Base-by-base conservation (phyloP, 352 stramenopile genomes). In the Globisporangium irregulare region DNA sequence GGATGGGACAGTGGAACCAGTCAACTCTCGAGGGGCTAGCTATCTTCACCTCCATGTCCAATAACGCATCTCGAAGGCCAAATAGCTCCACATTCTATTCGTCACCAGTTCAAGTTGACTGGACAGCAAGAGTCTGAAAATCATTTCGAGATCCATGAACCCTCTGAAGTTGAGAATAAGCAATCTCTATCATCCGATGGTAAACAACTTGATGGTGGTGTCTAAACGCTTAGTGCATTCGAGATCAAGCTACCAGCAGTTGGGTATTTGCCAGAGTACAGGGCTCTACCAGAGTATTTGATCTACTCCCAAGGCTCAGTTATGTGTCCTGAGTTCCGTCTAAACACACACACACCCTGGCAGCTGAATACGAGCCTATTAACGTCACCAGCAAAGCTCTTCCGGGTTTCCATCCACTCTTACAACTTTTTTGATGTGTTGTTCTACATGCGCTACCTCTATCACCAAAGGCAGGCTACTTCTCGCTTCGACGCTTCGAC, bases 401-500 rank as follows among this genome's bases (percentile, higher is more conserved):
- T 48, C 14, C 4, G 4, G 8, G 41, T 51, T 51, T 51, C 43
- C 43, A 10, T 7, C 7, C 15, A 51, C 43, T 51, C 15, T n/a
- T n/a, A 48, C 4, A 7, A 46, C 14, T n/a, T 50, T n/a, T 5
- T 50, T n/a, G 0, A 20, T 48, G 18, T 20, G 20, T 6, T 20
- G 4, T 9, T 50, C 14, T 50, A 50, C 7, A n/a, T 50, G 15
- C 15, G 4, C 14, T 7, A 51, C 43, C 43, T 51, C 43, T 22
- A 22, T 51, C 43, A 22, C 43, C 18, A 50, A n/a, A 12, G 43
- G 18, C 18, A 22, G 15, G 22, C 12, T 51, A 54, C 57, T 90
- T 87, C 12, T 91, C 79, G 56, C 77, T 82, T 58, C 82, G 72
- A 15, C 82, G 73, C 66, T 86, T 91, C 22, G 71, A 76, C n/a